A percentile compares a stretch with the other conserved stretches of the same genome.
Conservation (phyloP, 345 rosid genomes). For the Pistacia integerrima region DNA sequence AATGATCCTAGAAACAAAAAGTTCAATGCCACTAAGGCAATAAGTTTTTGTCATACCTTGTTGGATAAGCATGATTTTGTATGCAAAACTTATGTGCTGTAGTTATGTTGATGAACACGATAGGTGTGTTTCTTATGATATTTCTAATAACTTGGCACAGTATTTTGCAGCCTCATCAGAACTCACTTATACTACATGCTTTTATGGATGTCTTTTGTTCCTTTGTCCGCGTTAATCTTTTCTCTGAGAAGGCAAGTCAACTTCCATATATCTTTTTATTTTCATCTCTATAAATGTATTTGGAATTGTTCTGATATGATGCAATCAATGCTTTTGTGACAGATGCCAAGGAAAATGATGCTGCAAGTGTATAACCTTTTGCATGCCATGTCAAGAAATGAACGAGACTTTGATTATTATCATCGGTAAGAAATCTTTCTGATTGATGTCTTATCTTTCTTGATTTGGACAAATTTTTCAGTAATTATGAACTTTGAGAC, state of each 20-base stretch:
- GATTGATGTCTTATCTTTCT: slow-evolving; percentile 11
- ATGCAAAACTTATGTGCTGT: slow-evolving; percentile 2
- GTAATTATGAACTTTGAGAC: slow-evolving; percentile 6
- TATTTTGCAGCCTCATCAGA: slow-evolving; percentile 98
- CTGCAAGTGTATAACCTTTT: slow-evolving; percentile 92
- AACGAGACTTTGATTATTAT: slow-evolving; percentile 95
- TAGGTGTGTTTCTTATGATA: slow-evolving; percentile 32
- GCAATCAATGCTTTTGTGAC: slow-evolving; percentile 32
- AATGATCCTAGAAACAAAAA: background rate
- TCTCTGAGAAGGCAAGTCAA: slow-evolving; percentile 88
- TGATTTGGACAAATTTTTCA: background rate
- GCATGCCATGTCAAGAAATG: slow-evolving; percentile 91
- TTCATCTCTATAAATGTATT: background rate
- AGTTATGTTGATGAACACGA: slow-evolving; percentile 25
- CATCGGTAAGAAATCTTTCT: slow-evolving; percentile 68
- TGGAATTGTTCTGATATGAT: slow-evolving; percentile 7
- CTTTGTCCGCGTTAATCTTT: slow-evolving; percentile 89
- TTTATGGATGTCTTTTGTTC: slow-evolving; percentile 99
- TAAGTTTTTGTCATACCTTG: slow-evolving; percentile 5
- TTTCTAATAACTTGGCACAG: slow-evolving; percentile 64
- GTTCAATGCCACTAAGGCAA: slow-evolving; percentile 5
- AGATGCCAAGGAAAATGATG: slow-evolving; percentile 98
- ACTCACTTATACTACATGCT: slow-evolving; percentile 92
- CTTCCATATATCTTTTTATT: slow-evolving; percentile 1
- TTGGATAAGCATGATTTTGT: background rate